A percentile compares a stretch with the other conserved stretches of the same genome.
These are phyloP conservation scores for Dillenia suffruticosa DNA, from an alignment of 164 flowering plant species.

Conservation along the genomic window DNA sequence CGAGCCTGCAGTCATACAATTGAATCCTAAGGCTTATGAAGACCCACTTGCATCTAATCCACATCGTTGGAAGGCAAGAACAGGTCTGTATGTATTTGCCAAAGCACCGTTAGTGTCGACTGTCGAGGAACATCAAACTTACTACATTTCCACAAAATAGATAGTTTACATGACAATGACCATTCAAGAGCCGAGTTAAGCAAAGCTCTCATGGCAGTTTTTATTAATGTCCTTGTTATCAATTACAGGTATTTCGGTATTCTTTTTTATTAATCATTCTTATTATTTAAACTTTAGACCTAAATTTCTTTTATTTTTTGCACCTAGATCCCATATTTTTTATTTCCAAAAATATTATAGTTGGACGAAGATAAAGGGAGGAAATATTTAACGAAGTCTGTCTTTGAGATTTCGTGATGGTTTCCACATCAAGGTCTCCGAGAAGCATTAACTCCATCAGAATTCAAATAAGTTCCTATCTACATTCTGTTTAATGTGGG, in stretches of 20 bases:
- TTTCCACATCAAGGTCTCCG: constrained; percentile 11
- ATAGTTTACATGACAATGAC: too few relatives aligned
- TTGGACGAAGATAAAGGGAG: constrained; percentile 30
- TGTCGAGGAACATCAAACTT: too few relatives aligned
- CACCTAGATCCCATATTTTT: not conserved
- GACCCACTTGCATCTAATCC: constrained; percentile 41
- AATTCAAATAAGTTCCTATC: not conserved
- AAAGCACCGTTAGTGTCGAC: too few relatives aligned
- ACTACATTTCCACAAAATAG: too few relatives aligned
- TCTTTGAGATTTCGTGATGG: constrained; percentile 19
- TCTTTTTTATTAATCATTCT: too few relatives aligned
- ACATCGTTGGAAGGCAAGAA: constrained; percentile 45
- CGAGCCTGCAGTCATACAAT: constrained; percentile 22
- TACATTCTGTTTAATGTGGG: too few relatives aligned
- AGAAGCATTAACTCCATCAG: constrained; percentile 3
- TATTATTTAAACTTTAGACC: not conserved
- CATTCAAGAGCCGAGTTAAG: constrained; percentile 41
- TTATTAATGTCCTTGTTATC: constrained; percentile 37
- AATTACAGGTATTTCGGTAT: constrained; percentile 17
- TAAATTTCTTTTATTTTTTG: too few relatives aligned
- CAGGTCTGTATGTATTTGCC: too few relatives aligned
- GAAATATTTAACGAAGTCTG: constrained; percentile 20
- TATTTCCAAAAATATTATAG: constrained; percentile 5
- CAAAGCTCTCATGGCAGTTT: constrained; percentile 19
- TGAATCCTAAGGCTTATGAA: constrained; percentile 19